phyloP scores from a whole-genome alignment of 176 grass and related monocot genomes.

The Alopecurus myosuroides region DNA sequence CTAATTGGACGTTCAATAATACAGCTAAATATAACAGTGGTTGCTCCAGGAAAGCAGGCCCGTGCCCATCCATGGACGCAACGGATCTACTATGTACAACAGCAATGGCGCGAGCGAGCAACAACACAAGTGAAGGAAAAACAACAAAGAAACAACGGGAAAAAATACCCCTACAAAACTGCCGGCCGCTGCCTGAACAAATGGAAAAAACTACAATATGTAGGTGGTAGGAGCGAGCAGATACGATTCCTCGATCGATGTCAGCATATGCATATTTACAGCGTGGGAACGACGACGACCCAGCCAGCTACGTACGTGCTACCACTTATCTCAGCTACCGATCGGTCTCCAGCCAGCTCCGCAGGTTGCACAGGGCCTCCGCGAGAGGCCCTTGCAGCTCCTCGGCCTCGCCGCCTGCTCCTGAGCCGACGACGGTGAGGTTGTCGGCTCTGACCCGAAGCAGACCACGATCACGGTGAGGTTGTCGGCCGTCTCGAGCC shows the following conservation, averaged over 20 bases:
- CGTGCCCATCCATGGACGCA: background rate
- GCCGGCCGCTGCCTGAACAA: constrained; percentile 42
- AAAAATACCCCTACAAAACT: constrained; percentile 53
- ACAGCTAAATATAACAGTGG: background rate
- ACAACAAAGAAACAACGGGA: background rate
- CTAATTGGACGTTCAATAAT: background rate
- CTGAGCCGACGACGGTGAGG: background rate
- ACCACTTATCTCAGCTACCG: background rate
- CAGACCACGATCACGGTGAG: constrained; percentile 67
- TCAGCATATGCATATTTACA: constrained; percentile 57
- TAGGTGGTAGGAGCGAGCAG: background rate
- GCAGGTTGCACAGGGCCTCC: constrained; percentile 60
- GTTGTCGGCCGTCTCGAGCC: constrained; percentile 60
- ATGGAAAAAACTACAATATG: constrained; percentile 8
- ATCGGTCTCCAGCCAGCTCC: constrained; percentile 57
- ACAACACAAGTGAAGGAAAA: background rate
- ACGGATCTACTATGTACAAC: constrained; percentile 36
- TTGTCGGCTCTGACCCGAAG: constrained; percentile 41
- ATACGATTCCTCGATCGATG: constrained; percentile 16
- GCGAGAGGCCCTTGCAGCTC: constrained; percentile 62
- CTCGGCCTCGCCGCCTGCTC: background rate
- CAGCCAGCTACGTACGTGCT: background rate
- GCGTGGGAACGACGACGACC: background rate
- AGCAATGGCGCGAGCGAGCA: background rate
- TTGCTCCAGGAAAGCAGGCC: background rate